Percentiles rank a stretch among this genome's conserved stretches.
These are phyloP conservation scores for Venturia effusa DNA, from an alignment of 2,329 filamentous ascomycete genomes.

Conservation along the genomic window DNA sequence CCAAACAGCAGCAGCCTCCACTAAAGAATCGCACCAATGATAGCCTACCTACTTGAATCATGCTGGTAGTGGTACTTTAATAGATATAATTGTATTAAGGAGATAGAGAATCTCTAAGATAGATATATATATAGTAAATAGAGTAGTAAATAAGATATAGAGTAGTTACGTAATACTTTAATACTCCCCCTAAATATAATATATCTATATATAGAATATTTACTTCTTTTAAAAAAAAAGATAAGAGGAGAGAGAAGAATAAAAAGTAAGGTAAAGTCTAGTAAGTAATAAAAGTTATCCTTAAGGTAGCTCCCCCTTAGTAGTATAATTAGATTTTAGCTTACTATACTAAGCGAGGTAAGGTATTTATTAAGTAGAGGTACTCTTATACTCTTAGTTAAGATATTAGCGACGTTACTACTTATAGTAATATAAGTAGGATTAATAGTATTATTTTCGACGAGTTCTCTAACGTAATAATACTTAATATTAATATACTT, in stretches of 20 bases:
- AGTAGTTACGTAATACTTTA: too few relatives aligned
- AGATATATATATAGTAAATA: too few relatives aligned
- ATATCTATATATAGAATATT: neutral
- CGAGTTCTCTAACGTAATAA: conserved; percentile 10
- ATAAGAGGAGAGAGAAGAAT: too few relatives aligned
- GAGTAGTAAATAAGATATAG: too few relatives aligned
- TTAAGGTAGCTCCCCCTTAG: neutral
- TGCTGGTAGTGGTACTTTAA: too few relatives aligned
- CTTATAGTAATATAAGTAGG: conserved; percentile 7
- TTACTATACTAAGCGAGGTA: too few relatives aligned
- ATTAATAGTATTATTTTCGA: conserved; percentile 7
- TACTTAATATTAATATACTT: conserved; percentile 14
- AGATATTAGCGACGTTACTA: neutral
- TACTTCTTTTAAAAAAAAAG: neutral
- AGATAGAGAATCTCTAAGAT: too few relatives aligned
- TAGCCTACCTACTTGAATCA: too few relatives aligned
- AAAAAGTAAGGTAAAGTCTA: too few relatives aligned
- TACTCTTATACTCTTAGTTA: neutral
- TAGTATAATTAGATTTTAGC: neutral
- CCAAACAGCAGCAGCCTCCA: neutral
- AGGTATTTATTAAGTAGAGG: neutral
- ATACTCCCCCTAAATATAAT: neutral
- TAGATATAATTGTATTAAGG: too few relatives aligned
- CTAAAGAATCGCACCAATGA: neutral
- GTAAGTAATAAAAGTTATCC: too few relatives aligned